Percentiles rank a stretch among this genome's conserved stretches.
Conservation (phyloP, 1,139 yeast genomes). For the Pichia sp. region DNA sequence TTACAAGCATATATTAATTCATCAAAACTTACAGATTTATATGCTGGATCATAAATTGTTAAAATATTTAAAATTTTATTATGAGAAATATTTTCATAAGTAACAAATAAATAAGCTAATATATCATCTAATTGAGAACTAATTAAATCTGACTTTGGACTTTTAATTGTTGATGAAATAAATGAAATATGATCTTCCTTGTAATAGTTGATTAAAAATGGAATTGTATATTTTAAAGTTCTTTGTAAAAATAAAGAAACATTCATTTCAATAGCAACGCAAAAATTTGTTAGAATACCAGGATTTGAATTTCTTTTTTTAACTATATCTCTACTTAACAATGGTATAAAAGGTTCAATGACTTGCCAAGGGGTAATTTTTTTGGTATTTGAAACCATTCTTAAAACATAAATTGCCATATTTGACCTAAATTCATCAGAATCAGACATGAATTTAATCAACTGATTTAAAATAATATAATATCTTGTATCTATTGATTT, state of each 20-base stretch:
- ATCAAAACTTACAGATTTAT: constrained; percentile 31
- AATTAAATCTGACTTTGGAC: constrained; percentile 22
- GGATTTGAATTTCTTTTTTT: constrained; percentile 45
- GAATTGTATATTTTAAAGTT: constrained; percentile 71
- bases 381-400: constrained; percentile 38
- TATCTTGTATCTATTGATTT: constrained; percentile 54
- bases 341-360: constrained; percentile 71
- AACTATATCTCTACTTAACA: constrained; percentile 62
- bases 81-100: constrained; percentile 37
- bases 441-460: constrained; percentile 57
- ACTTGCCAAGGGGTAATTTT: constrained; percentile 59
- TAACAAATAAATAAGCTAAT: constrained; percentile 39
- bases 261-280: constrained; percentile 61
- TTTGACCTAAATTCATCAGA: constrained; percentile 56
- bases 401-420: constrained; percentile 54
- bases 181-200: constrained; percentile 58
- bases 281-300: constrained; percentile 50
- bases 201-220: constrained; percentile 43
- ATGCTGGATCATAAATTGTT: constrained; percentile 44
- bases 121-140: constrained; percentile 35
- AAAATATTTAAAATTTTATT: constrained; percentile 49
- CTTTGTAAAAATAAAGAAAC: constrained; percentile 56
- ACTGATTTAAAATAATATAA: constrained; percentile 51
- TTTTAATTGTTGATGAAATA: constrained; percentile 37
- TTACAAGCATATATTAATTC: constrained; percentile 43